These are phyloP conservation scores for Canariomyces notabilis DNA, from an alignment of 2,329 filamentous ascomycete species.

Conservation along the genomic window DNA sequence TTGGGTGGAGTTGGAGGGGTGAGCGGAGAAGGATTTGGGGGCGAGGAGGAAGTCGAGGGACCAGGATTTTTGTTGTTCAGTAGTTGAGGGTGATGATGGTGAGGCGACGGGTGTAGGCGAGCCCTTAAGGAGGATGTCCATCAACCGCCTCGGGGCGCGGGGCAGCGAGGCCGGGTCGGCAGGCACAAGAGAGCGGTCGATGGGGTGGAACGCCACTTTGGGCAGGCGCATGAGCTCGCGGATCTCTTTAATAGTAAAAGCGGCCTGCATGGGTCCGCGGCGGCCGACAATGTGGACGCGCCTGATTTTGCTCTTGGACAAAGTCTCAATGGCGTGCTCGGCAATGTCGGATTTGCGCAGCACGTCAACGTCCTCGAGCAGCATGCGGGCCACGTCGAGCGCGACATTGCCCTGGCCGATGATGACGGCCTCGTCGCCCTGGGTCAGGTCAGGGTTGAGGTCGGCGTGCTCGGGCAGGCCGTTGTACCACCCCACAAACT, in stretches of 20 bases:
- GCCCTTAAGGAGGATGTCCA: slow-evolving; percentile 76
- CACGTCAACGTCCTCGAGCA: slow-evolving; percentile 69
- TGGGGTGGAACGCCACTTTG: slow-evolving; percentile 64
- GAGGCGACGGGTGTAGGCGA: slow-evolving; percentile 44
- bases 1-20: slow-evolving; percentile 37
- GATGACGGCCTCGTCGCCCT: slow-evolving; percentile 76
- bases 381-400: slow-evolving; percentile 83
- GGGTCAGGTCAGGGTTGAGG: slow-evolving; percentile 66
- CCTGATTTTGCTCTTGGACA: slow-evolving; percentile 69
- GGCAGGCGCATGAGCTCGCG: slow-evolving; percentile 80
- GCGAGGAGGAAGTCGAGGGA: slow-evolving; percentile 81
- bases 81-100: too few species aligned
- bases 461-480: slow-evolving; percentile 76
- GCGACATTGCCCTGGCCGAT: slow-evolving; percentile 97
- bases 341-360: slow-evolving; percentile 84
- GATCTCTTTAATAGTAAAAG: slow-evolving; percentile 93
- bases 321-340: slow-evolving; percentile 68
- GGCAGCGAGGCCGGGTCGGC: slow-evolving; percentile 63
- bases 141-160: slow-evolving; percentile 68
- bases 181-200: slow-evolving; percentile 64
- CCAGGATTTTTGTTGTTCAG: too few species aligned
- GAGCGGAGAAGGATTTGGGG: slow-evolving; percentile 62
- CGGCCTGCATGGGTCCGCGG: slow-evolving; percentile 84
- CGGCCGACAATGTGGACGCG: slow-evolving; percentile 84
- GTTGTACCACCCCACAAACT: slow-evolving; percentile 98